These are phyloP conservation scores for Termitomyces sp. DNA, from an alignment of 1,284 basidiomycete genomes.

Conservation along the genomic window DNA sequence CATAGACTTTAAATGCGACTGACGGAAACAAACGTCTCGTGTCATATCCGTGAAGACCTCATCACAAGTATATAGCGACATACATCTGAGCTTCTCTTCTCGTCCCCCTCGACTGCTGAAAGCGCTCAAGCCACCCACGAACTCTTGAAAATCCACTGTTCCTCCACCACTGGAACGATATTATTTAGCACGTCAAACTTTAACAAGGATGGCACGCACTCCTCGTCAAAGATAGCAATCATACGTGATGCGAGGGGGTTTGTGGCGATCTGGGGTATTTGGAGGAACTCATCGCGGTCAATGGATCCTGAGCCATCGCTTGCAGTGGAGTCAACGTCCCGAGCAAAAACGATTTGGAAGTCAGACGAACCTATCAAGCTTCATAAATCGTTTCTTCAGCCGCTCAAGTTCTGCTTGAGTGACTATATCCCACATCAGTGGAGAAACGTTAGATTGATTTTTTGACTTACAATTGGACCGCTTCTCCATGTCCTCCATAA, in stretches of 20 bases:
- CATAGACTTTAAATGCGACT: slow-evolving; percentile 99
- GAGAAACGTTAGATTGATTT: background rate
- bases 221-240: slow-evolving; percentile 99
- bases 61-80: slow-evolving; percentile 27
- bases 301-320: slow-evolving; percentile 96
- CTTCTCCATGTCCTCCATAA: slow-evolving; percentile 92
- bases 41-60: background rate
- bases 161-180: slow-evolving; percentile 75
- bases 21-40: slow-evolving; percentile 1
- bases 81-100: slow-evolving; percentile 95
- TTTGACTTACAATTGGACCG: slow-evolving; percentile 79
- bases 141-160: slow-evolving; percentile 98
- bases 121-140: slow-evolving; percentile 94
- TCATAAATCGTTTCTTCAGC: slow-evolving; percentile 99
- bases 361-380: slow-evolving; percentile 75
- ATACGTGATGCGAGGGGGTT: slow-evolving; percentile 95
- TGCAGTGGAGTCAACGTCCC: background rate
- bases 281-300: slow-evolving; percentile 97
- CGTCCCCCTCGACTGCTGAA: slow-evolving; percentile 95
- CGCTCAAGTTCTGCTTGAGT: slow-evolving; percentile 88
- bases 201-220: slow-evolving; percentile 52
- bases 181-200: background rate
- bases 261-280: slow-evolving; percentile 98
- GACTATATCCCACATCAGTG: slow-evolving; percentile 47
- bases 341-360: background rate